phyloP scores from a whole-genome alignment of 345 rosid genomes.

The Dimocarpus longan region DNA sequence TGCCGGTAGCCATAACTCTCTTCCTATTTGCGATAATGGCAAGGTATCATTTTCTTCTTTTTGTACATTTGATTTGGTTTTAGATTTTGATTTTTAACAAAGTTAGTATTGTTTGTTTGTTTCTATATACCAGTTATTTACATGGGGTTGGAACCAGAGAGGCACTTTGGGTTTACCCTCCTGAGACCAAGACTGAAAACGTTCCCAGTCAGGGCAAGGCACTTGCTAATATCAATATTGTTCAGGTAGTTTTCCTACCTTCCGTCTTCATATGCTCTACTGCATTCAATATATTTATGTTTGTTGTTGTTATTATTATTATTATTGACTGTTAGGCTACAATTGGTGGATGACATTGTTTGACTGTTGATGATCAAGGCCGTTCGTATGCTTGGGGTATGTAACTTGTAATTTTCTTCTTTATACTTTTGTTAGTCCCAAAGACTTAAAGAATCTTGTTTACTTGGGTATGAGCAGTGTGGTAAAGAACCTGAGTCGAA shows the following conservation, averaged over 20 bases:
- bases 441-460: not conserved
- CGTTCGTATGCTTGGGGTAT: constrained; percentile 97
- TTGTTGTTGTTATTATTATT: not conserved
- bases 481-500: constrained; percentile 95
- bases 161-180: constrained; percentile 96
- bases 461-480: constrained; percentile 76
- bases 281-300: not conserved
- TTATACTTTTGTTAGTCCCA: not conserved
- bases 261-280: not conserved
- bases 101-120: constrained; percentile 1
- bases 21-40: constrained; percentile 95
- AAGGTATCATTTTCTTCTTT: constrained; percentile 49
- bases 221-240: constrained; percentile 73
- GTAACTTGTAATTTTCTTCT: constrained; percentile 8
- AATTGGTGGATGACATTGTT: constrained; percentile 99
- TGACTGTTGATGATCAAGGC: constrained; percentile 99
- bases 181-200: constrained; percentile 88
- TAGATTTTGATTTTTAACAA: constrained; percentile 5
- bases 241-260: constrained; percentile 55
- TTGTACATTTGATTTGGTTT: not conserved
- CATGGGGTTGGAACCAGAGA: constrained; percentile 99
- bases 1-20: constrained; percentile 97
- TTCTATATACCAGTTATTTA: constrained; percentile 63
- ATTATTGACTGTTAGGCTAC: constrained; percentile 65
- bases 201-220: constrained; percentile 78